These are phyloP conservation scores for Begonia fuchsioides DNA, from an alignment of 306 rosid genomes.

Conservation along the genomic window DNA sequence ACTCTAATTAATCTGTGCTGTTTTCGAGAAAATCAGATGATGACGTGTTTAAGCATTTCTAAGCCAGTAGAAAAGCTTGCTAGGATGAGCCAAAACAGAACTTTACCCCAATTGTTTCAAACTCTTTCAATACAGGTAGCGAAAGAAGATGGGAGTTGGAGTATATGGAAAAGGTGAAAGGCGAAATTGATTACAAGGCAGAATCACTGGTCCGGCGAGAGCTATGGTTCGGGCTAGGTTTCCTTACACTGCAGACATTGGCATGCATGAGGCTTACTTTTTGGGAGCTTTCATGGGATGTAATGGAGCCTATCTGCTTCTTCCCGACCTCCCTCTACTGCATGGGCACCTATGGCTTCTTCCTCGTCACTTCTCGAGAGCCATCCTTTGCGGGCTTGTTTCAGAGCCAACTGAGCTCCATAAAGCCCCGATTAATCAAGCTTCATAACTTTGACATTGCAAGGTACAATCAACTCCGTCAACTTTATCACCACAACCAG, in stretches of 20 bases:
- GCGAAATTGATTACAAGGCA: slow-evolving; percentile 31
- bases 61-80: not conserved
- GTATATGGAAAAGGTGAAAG: slow-evolving; percentile 41
- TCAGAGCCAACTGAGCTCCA: too few relatives aligned
- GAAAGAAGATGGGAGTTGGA: slow-evolving; percentile 33
- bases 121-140: slow-evolving; percentile 21
- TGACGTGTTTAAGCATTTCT: not conserved
- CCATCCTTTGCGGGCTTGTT: too few relatives aligned
- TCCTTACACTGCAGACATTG: slow-evolving; percentile 36
- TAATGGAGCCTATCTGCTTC: slow-evolving; percentile 86
- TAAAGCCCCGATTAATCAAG: too few relatives aligned
- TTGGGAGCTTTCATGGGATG: slow-evolving; percentile 92
- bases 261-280: slow-evolving; percentile 73
- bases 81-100: not conserved
- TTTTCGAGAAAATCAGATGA: too few relatives aligned
- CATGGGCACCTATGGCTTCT: slow-evolving; percentile 40
- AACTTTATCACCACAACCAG: too few relatives aligned
- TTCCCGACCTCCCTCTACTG: slow-evolving; percentile 52
- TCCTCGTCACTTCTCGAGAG: not conserved
- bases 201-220: slow-evolving; percentile 7
- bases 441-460: too few relatives aligned
- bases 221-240: not conserved
- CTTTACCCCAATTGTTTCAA: slow-evolving; percentile 9
- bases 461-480: too few relatives aligned
- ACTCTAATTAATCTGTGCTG: too few relatives aligned